Evolutionary conservation across 768 basidiomycete genomes (phyloP).

Genomic region (Termitomyces titanicus): DNA sequence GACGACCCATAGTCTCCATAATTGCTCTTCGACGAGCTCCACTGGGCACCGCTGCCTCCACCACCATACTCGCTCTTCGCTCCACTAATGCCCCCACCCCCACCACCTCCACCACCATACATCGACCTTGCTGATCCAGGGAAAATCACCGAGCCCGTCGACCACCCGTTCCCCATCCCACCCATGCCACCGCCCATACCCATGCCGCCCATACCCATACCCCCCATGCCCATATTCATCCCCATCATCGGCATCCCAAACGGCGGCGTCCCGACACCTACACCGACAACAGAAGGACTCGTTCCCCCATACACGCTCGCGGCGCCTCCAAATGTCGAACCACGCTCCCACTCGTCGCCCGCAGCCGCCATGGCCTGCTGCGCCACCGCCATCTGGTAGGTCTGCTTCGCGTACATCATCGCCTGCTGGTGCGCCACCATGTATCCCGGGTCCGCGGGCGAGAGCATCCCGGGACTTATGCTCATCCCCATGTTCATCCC

Average conservation of each 20-base stretch:
- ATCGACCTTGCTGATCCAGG: constrained; percentile 46
- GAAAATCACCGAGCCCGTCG: constrained; percentile 45
- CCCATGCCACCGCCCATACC: too few relatives aligned
- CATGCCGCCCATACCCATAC: constrained; percentile 27
- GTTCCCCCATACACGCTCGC: constrained; percentile 45
- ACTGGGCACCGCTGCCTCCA: constrained; percentile 38
- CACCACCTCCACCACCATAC: constrained; percentile 40
- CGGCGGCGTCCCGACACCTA: constrained; percentile 21
- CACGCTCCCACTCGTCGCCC: constrained; percentile 89
- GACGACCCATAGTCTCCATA: constrained; percentile 68
- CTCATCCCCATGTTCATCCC: constrained; percentile 17
- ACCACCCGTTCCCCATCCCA: constrained; percentile 42
- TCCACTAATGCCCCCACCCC: constrained; percentile 25
- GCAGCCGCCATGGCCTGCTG: constrained; percentile 88
- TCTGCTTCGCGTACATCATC: constrained; percentile 83
- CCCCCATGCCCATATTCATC: constrained; percentile 32
- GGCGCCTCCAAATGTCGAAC: constrained; percentile 40
- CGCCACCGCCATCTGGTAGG: constrained; percentile 86
- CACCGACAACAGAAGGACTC: constrained; percentile 27
- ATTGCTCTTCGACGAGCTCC: constrained; percentile 58
- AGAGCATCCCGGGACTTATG: constrained; percentile 33
- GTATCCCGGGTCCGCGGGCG: constrained; percentile 51
- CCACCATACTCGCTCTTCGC: constrained; percentile 63
- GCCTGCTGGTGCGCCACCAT: constrained; percentile 84
- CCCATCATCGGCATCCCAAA: constrained; percentile 23